Percentiles rank a stretch among this genome's conserved stretches.
Conservation (phyloP, 176 grass and related monocot genomes). For the Areca catechu region DNA sequence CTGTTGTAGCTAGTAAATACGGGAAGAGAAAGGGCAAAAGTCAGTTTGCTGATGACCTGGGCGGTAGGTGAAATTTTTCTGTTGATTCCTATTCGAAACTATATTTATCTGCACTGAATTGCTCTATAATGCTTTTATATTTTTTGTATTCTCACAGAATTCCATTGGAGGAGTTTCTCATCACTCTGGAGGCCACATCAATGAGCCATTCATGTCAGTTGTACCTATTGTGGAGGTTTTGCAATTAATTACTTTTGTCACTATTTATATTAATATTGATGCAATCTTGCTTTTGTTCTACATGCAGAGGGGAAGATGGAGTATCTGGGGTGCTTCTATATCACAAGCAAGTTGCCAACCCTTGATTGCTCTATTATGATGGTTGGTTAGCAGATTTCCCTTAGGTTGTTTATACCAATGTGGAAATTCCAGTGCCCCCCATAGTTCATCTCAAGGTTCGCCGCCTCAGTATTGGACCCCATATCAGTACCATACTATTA, state of each 20-base stretch:
- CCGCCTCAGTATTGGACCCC: too few relatives aligned
- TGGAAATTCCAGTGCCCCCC: neutral
- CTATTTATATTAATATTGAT: slow-evolving; percentile 6
- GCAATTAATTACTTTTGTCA: neutral
- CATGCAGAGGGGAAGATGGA: slow-evolving; percentile 76
- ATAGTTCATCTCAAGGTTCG: too few relatives aligned
- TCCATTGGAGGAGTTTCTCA: slow-evolving; percentile 89
- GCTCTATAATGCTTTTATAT: slow-evolving; percentile 3
- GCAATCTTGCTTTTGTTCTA: slow-evolving; percentile 8
- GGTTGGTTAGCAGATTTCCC: slow-evolving; percentile 18
- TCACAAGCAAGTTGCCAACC: slow-evolving; percentile 81
- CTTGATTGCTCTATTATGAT: slow-evolving; percentile 28
- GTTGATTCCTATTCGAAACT: neutral
- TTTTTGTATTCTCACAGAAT: slow-evolving; percentile 53
- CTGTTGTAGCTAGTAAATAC: slow-evolving; percentile 80
- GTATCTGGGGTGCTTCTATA: slow-evolving; percentile 89
- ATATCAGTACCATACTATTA: too few relatives aligned
- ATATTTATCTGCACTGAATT: neutral
- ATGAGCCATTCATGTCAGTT: slow-evolving; percentile 92
- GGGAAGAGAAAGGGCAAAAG: slow-evolving; percentile 91
- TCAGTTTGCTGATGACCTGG: slow-evolving; percentile 90
- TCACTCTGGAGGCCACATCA: slow-evolving; percentile 74
- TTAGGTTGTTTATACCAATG: slow-evolving; percentile 6
- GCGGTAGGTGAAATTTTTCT: slow-evolving; percentile 44
- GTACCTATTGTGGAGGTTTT: slow-evolving; percentile 2